Base-by-base conservation (phyloP, 768 basidiomycete genomes). In the Amanita pseudoporphyria region DNA sequence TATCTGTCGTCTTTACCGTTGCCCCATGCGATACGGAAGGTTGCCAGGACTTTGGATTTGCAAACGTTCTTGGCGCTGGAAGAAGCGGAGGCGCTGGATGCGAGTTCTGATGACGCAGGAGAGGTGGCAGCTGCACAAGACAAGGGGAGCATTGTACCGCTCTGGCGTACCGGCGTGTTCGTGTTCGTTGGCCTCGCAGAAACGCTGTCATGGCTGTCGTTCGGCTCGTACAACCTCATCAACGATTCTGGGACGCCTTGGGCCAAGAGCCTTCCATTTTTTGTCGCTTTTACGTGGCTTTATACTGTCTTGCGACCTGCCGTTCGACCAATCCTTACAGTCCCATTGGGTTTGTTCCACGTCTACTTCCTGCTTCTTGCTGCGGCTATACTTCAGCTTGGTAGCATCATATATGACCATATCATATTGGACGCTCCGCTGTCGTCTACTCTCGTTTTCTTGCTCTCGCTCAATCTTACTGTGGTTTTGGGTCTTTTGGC, bases 161-260 rank as follows among this genome's bases (percentile, higher is more conserved):
- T 83, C 6, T 84, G 84, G 81, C 76, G 78, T 35, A 77, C 79
- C 1, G 53, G 80, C 38, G 55, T 77, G n/a, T 73, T 87, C 39
- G 68, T 73, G 1, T 69, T 73, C 51, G 55, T 82, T 2, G 78
- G 82, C 0, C 72, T 85, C 31, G 32, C 72, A 4, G 74, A 84
- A 56, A 67, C 76, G 0, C 64, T 87, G 5, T 58, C 64, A 7
- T 86, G 85, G 82, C 61, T 83, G 2, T 71, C 70, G n/a, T 58
- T 69, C 3, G 80, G 76, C n/a, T 75, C 77, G 5, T 88, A 77
- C 60, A 57, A 58, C 13, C 54, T 81, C 13, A 68, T 74, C n/a
- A 64, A 64, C 33, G 61, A 71, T 18, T 50, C 58, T 0, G 47
- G 58, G 18, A 55, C 56, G 24, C 48, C 57, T 1, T 72, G 72